These are phyloP conservation scores for Colletotrichum tropicicola DNA, from an alignment of 2,329 filamentous ascomycete species.

Conservation along the genomic window DNA sequence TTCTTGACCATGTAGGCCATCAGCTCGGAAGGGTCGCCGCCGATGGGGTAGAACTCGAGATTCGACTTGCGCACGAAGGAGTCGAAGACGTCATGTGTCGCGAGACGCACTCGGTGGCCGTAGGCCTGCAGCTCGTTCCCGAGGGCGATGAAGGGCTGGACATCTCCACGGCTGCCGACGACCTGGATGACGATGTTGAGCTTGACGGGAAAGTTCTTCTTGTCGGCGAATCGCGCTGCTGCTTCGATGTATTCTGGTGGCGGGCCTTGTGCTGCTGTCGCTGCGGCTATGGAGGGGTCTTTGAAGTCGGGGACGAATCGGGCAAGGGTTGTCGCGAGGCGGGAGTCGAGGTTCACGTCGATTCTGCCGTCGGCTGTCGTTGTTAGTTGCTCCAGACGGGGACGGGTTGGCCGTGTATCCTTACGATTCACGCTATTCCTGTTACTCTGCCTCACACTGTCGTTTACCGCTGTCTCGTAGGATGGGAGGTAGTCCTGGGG, in stretches of 20 bases:
- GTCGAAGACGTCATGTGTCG: slow-evolving; percentile 59
- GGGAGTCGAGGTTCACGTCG: slow-evolving; percentile 28
- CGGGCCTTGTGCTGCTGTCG: slow-evolving; percentile 5
- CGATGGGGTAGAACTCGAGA: slow-evolving; percentile 64
- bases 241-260: slow-evolving; percentile 19
- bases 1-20: slow-evolving; percentile 43
- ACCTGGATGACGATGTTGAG: slow-evolving; percentile 65
- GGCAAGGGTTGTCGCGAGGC: slow-evolving; percentile 20
- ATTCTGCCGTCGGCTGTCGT: slow-evolving; percentile 22
- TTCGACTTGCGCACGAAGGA: slow-evolving; percentile 56
- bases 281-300: background rate
- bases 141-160: slow-evolving; percentile 64
- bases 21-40: slow-evolving; percentile 58
- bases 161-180: slow-evolving; percentile 61
- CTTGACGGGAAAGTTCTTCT: slow-evolving; percentile 8
- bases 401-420: background rate
- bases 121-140: slow-evolving; percentile 56
- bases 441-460: background rate
- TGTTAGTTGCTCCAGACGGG: background rate
- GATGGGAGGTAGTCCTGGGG: slow-evolving; percentile 18
- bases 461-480: slow-evolving; percentile 9
- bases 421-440: slow-evolving; percentile 9
- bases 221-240: slow-evolving; percentile 8
- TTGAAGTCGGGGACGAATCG: slow-evolving; percentile 25
- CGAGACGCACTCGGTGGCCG: slow-evolving; percentile 60